Evolutionary conservation across 2,329 filamentous ascomycete genomes (phyloP).

Genomic region (Arthrobotrys musiformis): DNA sequence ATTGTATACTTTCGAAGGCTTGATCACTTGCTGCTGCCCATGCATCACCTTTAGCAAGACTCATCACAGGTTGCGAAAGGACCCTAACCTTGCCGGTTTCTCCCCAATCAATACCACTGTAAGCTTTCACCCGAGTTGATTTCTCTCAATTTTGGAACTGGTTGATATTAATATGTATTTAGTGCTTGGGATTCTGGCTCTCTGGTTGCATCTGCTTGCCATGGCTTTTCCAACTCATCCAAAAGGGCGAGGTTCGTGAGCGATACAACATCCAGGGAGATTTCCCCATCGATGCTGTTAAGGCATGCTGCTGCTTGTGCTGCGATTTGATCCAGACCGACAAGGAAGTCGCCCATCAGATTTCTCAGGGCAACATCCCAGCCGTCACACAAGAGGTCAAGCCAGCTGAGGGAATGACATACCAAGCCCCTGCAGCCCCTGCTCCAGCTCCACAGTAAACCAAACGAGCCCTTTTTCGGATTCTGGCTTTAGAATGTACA

Average conservation of each 20-base stretch:
- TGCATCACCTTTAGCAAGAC: constrained; percentile 62
- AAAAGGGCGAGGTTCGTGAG: constrained; percentile 69
- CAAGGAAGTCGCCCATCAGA: constrained; percentile 53
- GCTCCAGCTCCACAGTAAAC: constrained; percentile 34
- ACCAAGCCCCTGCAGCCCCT: constrained; percentile 24
- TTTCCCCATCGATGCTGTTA: constrained; percentile 67
- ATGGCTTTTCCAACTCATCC: constrained; percentile 66
- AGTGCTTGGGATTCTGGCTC: constrained; percentile 55
- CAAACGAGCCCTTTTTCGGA: background rate
- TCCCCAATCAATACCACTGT: constrained; percentile 61
- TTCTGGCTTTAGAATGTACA: constrained; percentile 14
- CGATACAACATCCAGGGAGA: constrained; percentile 68
- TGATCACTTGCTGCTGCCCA: constrained; percentile 61
- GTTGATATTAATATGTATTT: background rate
- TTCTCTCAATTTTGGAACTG: background rate
- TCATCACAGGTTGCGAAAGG: constrained; percentile 61
- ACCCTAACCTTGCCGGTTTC: constrained; percentile 61
- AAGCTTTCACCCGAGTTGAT: constrained; percentile 7
- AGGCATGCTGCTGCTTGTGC: constrained; percentile 69
- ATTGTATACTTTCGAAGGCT: constrained; percentile 55
- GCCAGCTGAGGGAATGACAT: constrained; percentile 46
- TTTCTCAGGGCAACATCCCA: constrained; percentile 45
- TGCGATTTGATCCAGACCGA: constrained; percentile 71
- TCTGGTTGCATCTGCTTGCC: constrained; percentile 50
- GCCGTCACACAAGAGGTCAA: constrained; percentile 43